These are phyloP conservation scores for Exophiala sideris DNA, from an alignment of 2,329 filamentous ascomycete species.

Conservation along the genomic window DNA sequence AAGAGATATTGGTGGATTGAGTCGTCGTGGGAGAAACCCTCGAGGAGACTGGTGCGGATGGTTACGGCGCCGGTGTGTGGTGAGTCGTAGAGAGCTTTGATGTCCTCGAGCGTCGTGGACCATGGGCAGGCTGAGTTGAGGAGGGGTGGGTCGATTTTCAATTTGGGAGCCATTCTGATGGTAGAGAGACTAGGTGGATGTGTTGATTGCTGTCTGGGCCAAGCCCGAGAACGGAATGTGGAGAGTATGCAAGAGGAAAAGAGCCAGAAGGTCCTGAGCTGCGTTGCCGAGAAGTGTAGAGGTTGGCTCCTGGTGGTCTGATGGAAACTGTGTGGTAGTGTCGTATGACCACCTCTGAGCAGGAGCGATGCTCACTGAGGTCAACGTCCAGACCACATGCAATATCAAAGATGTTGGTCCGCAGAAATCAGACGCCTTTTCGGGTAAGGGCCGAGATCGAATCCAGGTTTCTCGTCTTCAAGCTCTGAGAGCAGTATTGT, in stretches of 20 bases:
- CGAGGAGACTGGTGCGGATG: slow-evolving; percentile 64
- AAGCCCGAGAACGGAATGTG: not conserved
- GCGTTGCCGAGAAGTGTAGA: no score
- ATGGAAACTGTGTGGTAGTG: slow-evolving; percentile 1
- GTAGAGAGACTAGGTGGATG: not conserved
- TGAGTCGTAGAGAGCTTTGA: slow-evolving; percentile 59
- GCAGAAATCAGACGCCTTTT: no score
- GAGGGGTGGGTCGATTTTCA: slow-evolving; percentile 59
- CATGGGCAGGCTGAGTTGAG: slow-evolving; percentile 74
- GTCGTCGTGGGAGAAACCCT: slow-evolving; percentile 61
- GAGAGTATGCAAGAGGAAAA: not conserved
- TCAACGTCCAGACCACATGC: no score
- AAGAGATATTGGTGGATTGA: slow-evolving; percentile 52
- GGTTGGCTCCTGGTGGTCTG: not conserved
- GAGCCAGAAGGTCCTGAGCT: not conserved
- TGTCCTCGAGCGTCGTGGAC: slow-evolving; percentile 64
- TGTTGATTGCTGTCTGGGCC: no score
- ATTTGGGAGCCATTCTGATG: slow-evolving; percentile 11
- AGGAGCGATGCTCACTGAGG: no score
- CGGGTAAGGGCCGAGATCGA: no score
- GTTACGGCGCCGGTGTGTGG: slow-evolving; percentile 69
- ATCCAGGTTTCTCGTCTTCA: no score
- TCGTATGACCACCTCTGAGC: no score
- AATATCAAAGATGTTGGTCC: no score
- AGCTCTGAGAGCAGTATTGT: no score